Conservation (phyloP, 1,284 basidiomycete species). For the Fistulina hepatica region DNA sequence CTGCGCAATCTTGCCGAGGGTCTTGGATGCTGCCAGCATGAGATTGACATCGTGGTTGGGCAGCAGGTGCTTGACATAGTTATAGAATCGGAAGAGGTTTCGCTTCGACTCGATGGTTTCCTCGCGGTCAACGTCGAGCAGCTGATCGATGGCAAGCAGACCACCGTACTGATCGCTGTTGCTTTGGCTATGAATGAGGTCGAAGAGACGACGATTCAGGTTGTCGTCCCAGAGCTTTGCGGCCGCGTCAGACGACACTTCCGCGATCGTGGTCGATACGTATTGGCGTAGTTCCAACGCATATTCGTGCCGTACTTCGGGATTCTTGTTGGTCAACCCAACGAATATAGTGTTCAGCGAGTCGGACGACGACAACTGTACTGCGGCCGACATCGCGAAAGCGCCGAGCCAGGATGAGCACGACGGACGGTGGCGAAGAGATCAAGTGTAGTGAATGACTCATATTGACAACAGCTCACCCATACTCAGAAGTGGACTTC, state of each 20-base stretch:
- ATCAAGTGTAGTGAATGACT: no score
- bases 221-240: slow-evolving; percentile 75
- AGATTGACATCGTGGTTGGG: slow-evolving; percentile 79
- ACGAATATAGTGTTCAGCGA: slow-evolving; percentile 54
- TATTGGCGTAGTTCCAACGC: slow-evolving; percentile 62
- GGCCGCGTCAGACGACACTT: slow-evolving; percentile 67
- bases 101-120: slow-evolving; percentile 67
- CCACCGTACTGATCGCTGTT: slow-evolving; percentile 72
- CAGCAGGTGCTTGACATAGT: slow-evolving; percentile 80
- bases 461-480: no score
- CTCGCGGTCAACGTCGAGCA: slow-evolving; percentile 61
- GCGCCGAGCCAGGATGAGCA: no score
- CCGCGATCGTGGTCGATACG: slow-evolving; percentile 59
- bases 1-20: slow-evolving; percentile 34
- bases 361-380: no score
- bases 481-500: no score
- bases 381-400: no score
- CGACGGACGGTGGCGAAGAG: no score
- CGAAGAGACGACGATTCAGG: slow-evolving; percentile 70
- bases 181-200: slow-evolving; percentile 73
- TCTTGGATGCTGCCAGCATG: slow-evolving; percentile 45
- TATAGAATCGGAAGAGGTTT: slow-evolving; percentile 80
- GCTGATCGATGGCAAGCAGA: slow-evolving; percentile 70
- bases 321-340: slow-evolving; percentile 49
- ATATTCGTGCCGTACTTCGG: slow-evolving; percentile 50